Conservation (phyloP, 73 alveolate genomes). For the Symbiodinium pilosum region DNA sequence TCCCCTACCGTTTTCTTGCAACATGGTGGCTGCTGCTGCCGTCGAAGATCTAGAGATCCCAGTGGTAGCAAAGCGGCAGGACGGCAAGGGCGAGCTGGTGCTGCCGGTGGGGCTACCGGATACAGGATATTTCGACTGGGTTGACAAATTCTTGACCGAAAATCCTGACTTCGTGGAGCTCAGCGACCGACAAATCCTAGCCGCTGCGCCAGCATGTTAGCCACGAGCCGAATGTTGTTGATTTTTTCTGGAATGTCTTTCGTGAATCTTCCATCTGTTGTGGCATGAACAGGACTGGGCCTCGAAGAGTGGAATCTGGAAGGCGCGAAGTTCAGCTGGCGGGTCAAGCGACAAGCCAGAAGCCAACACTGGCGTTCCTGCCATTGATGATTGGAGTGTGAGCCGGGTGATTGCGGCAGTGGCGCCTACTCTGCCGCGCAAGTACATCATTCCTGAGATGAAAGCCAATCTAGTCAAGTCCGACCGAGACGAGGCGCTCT, state of each 20-base stretch:
- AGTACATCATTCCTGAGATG: slow-evolving; percentile 10
- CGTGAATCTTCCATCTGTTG: not conserved
- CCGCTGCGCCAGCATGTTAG: not conserved
- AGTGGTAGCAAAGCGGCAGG: not conserved
- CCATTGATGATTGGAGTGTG: slow-evolving; percentile 68
- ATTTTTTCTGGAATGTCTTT: not conserved
- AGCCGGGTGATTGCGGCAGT: slow-evolving; percentile 30
- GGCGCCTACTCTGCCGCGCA: slow-evolving; percentile 48
- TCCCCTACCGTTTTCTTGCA: slow-evolving; percentile 50
- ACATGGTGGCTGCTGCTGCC: slow-evolving; percentile 32
- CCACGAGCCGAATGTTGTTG: not conserved
- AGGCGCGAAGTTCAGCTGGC: not conserved
- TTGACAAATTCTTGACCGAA: slow-evolving; percentile 37
- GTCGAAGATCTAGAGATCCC: slow-evolving; percentile 45
- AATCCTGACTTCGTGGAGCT: slow-evolving; percentile 76
- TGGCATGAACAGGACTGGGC: slow-evolving; percentile 54
- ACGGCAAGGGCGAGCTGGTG: slow-evolving; percentile 52
- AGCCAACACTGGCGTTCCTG: slow-evolving; percentile 57
- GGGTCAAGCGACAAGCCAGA: slow-evolving; percentile 69
- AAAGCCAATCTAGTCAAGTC: not conserved
- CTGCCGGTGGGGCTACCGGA: slow-evolving; percentile 54
- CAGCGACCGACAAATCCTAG: slow-evolving; percentile 60
- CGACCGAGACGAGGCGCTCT: not conserved
- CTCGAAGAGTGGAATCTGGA: slow-evolving; percentile 68
- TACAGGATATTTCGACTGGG: slow-evolving; percentile 84